Conservation (phyloP, 495 filamentous ascomycete species). For the Hyaloscypha hepaticicola region DNA sequence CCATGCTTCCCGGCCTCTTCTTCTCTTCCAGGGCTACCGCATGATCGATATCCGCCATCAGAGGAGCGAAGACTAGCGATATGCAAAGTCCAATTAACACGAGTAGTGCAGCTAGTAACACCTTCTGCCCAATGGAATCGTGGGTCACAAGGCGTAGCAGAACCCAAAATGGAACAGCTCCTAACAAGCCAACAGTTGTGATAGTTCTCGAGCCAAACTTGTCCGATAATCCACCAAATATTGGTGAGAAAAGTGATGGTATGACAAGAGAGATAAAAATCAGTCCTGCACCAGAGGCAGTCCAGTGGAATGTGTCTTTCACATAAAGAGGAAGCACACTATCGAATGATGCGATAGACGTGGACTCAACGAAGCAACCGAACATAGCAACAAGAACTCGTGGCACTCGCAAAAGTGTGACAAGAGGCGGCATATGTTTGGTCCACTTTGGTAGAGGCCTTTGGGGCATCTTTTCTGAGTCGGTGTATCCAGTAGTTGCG, state of each 20-base stretch:
- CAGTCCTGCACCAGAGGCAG: conserved; percentile 65
- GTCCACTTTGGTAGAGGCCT: conserved; percentile 12
- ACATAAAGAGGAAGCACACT: conserved; percentile 64
- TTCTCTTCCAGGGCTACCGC: conserved; percentile 57
- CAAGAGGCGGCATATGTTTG: conserved; percentile 28
- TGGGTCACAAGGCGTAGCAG: conserved; percentile 64
- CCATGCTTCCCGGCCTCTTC: conserved; percentile 52
- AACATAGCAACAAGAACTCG: conserved; percentile 58
- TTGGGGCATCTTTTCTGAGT: conserved; percentile 1
- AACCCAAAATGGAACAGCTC: conserved; percentile 57
- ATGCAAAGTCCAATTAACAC: conserved; percentile 56
- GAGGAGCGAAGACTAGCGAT: conserved; percentile 55
- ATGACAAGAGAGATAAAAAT: conserved; percentile 68
- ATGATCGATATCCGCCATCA: conserved; percentile 66
- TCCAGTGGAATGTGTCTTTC: conserved; percentile 62
- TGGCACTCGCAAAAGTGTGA: conserved; percentile 52
- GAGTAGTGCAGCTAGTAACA: conserved; percentile 67
- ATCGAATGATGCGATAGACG: conserved; percentile 56
- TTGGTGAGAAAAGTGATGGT: conserved; percentile 59
- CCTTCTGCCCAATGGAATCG: conserved; percentile 59
- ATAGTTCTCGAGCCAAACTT: conserved; percentile 58
- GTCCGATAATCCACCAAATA: conserved; percentile 61
- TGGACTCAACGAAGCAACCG: conserved; percentile 55
- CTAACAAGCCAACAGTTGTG: conserved; percentile 58
- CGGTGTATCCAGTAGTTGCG: not conserved